Percentiles rank a stretch among this genome's conserved stretches.
These are phyloP conservation scores for Fusarium cicatricum DNA, from an alignment of 2,329 filamentous ascomycete species.

Conservation along the genomic window DNA sequence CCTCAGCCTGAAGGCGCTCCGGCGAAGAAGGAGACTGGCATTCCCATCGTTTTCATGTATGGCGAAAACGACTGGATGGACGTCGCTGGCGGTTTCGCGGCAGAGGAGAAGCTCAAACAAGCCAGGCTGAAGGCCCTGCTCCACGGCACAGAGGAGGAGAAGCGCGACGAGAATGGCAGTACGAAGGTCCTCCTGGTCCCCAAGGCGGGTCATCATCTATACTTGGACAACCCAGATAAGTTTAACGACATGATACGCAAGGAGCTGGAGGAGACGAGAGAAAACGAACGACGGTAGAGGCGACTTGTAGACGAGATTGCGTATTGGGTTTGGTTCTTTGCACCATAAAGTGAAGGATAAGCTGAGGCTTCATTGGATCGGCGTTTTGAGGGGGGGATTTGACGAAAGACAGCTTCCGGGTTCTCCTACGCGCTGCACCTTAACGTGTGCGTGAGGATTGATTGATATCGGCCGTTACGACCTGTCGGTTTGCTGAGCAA, in stretches of 20 bases:
- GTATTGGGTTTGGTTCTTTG: not conserved
- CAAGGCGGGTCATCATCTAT: slow-evolving; percentile 67
- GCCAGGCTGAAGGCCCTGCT: slow-evolving; percentile 68
- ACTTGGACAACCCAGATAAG: slow-evolving; percentile 66
- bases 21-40: slow-evolving; percentile 64
- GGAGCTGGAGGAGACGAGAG: slow-evolving; percentile 61
- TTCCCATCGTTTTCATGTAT: slow-evolving; percentile 93
- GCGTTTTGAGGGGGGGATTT: slow-evolving; percentile 28
- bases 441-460: slow-evolving; percentile 9
- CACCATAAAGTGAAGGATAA: slow-evolving; percentile 5
- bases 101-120: slow-evolving; percentile 79
- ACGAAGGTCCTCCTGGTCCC: slow-evolving; percentile 82
- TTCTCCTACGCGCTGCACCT: slow-evolving; percentile 14
- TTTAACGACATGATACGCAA: slow-evolving; percentile 63
- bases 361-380: slow-evolving; percentile 17
- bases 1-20: slow-evolving; percentile 39
- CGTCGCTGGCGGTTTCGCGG: slow-evolving; percentile 81
- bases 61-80: slow-evolving; percentile 99
- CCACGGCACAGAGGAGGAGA: slow-evolving; percentile 72
- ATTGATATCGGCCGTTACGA: slow-evolving; percentile 24
- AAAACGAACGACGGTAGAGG: slow-evolving; percentile 42
- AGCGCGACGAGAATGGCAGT: slow-evolving; percentile 75
- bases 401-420: slow-evolving; percentile 11
- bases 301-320: slow-evolving; percentile 14
- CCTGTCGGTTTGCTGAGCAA: slow-evolving; percentile 10